These are phyloP conservation scores for Phytophthora lateralis DNA, from an alignment of 352 stramenopile genomes.

Conservation along the genomic window DNA sequence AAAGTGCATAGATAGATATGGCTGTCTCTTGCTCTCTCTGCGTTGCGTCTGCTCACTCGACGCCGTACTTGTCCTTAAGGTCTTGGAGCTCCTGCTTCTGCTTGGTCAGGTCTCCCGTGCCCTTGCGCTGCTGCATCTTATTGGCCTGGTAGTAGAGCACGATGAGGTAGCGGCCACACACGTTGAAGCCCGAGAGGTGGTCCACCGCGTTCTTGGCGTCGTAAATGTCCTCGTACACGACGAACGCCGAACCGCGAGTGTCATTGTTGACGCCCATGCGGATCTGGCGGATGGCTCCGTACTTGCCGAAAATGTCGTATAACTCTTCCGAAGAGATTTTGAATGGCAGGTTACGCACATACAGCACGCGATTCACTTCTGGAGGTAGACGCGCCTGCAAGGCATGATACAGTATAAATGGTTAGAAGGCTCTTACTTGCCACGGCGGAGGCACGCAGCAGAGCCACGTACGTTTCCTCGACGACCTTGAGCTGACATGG, in stretches of 20 bases:
- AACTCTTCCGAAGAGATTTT: constrained; percentile 98
- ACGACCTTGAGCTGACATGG: constrained; percentile 63
- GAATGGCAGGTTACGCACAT: constrained; percentile 98
- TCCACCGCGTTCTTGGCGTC: constrained; percentile 99
- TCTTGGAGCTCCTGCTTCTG: constrained; percentile 83
- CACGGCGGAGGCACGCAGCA: background rate
- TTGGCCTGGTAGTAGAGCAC: constrained; percentile 99
- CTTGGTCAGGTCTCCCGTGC: constrained; percentile 58
- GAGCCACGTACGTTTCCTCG: constrained; percentile 59
- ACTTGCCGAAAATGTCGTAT: constrained; percentile 99
- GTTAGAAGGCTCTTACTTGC: background rate
- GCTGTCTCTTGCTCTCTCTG: background rate
- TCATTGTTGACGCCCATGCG: constrained; percentile 94
- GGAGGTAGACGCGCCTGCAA: constrained; percentile 91
- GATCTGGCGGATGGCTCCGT: constrained; percentile 99
- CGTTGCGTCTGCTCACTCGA: constrained; percentile 53
- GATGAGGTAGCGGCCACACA: constrained; percentile 98
- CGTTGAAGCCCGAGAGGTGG: constrained; percentile 99
- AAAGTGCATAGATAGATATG: background rate
- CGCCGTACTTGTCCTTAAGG: constrained; percentile 86
- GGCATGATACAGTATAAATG: background rate
- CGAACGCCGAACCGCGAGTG: constrained; percentile 97
- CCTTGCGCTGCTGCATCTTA: constrained; percentile 68
- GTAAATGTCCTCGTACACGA: constrained; percentile 99
- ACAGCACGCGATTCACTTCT: constrained; percentile 98